Evolutionary conservation across 768 basidiomycete species (phyloP).

Genomic region (Galerina marginata): DNA sequence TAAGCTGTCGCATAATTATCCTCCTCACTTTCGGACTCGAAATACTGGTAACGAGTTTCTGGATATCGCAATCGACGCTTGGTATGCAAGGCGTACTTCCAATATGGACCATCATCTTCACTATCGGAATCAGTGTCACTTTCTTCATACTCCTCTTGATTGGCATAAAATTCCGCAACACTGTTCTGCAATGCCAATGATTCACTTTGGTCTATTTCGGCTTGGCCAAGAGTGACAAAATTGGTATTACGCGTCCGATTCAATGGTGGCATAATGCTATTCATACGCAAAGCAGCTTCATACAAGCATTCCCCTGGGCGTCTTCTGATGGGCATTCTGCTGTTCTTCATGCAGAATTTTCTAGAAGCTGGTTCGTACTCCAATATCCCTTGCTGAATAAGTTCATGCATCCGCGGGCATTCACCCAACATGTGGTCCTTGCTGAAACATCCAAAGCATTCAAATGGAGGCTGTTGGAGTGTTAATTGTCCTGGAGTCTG

Average conservation of each 20-base stretch:
- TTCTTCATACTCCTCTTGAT: not conserved
- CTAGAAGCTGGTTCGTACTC: not conserved
- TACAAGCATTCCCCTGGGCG: not conserved
- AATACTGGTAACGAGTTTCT: not conserved
- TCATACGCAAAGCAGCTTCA: not conserved
- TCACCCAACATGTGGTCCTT: constrained; percentile 2
- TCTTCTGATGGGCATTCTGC: not conserved
- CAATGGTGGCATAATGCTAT: not conserved
- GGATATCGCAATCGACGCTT: not conserved
- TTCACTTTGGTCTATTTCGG: not conserved
- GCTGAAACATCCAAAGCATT: constrained; percentile 12
- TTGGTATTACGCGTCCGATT: not conserved
- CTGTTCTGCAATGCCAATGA: not conserved
- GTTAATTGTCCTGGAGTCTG: too few species aligned
- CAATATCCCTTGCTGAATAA: constrained; percentile 5
- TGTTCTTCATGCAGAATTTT: constrained; percentile 1
- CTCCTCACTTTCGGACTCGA: not conserved
- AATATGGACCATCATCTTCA: not conserved
- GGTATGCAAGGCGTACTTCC: not conserved
- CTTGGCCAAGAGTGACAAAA: not conserved
- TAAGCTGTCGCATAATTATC: not conserved
- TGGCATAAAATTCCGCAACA: not conserved
- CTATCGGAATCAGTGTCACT: not conserved
- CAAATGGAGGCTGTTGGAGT: not conserved
- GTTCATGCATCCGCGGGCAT: constrained; percentile 7